Base-by-base conservation (phyloP, 441 rosid genomes). In the Jatropha multifida region DNA sequence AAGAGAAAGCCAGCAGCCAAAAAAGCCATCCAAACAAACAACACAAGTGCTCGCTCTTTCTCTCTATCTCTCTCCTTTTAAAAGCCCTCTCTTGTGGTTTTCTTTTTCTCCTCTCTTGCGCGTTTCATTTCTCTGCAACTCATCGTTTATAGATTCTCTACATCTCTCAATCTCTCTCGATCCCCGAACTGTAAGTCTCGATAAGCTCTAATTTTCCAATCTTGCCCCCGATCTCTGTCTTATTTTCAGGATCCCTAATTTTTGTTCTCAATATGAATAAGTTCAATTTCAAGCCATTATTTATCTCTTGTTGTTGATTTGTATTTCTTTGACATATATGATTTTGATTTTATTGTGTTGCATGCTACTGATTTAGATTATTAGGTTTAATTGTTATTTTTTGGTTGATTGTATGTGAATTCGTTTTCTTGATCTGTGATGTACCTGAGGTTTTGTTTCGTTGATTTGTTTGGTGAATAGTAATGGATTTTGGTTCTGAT, bases 91-190 rank as follows among this genome's bases (percentile, higher is more conserved):
- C 54, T 63, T 76, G 79, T 78, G 78, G 60, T 27, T 60, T 68
- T 17, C 70, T 67, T 26, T 40, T 32, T 61, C 51, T 41, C 79
- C 76, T 65, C 78, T 46, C 37, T 52, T 23, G 23, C 41, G 68
- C 37, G 66, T 69, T 59, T 68, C 59, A 44, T 32, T 59, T 59
- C 60, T 74, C 68, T 65, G 32, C 65, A 67, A 46, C 58, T 81
- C 86, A 75, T 81, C 85, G 79, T 84, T 54, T 81, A 48, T 81
- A 80, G 81, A 79, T 58, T 81, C 76, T 75, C 74, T 86, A 55
- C 42, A 52, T 75, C 52, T 38, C 69, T 74, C 74, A 49, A 17
- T 52, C 65, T 74, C 84, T 86, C 78, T 72, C 81, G 78, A 79
- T 79, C 69, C 49, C 72, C 3, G 41, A 71, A 75, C 76, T 65